These are phyloP conservation scores for Marsdenia floribunda DNA, from an alignment of 257 asterid genomes.

Conservation along the genomic window DNA sequence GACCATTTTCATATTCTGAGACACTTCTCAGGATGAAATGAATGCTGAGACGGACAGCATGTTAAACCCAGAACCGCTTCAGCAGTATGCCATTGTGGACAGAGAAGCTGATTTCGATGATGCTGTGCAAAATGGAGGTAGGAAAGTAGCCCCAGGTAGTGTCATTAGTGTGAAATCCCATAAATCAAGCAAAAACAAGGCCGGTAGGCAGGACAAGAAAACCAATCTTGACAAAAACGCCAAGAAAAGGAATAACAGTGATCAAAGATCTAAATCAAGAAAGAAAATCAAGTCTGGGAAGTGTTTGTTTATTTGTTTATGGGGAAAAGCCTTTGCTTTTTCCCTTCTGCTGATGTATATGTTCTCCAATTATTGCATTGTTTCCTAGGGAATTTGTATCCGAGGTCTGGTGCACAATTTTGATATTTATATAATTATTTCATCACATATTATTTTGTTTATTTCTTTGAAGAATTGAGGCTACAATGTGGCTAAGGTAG, in stretches of 20 bases:
- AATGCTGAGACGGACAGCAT: constrained; percentile 37
- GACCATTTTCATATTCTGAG: neutral
- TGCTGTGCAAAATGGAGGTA: constrained; percentile 59
- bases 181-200: constrained; percentile 23
- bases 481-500: too few relatives aligned
- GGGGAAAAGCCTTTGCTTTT: neutral
- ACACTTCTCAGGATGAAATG: constrained; percentile 46
- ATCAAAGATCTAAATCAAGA: constrained; percentile 45
- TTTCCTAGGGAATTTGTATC: too few relatives aligned
- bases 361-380: too few relatives aligned
- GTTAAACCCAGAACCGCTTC: constrained; percentile 59
- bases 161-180: constrained; percentile 61
- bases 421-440: neutral
- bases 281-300: constrained; percentile 46
- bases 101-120: constrained; percentile 64
- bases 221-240: constrained; percentile 27
- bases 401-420: constrained; percentile 4
- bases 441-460: too few relatives aligned
- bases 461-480: too few relatives aligned
- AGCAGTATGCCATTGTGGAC: constrained; percentile 63
- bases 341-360: too few relatives aligned
- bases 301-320: neutral
- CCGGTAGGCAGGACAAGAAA: constrained; percentile 29
- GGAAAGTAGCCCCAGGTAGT: constrained; percentile 45
- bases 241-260: constrained; percentile 54